Evolutionary conservation across 2,329 filamentous ascomycete genomes (phyloP), one percentile per base, ranked within the genome.

Genomic region (Bipolaris oryzae): DNA sequence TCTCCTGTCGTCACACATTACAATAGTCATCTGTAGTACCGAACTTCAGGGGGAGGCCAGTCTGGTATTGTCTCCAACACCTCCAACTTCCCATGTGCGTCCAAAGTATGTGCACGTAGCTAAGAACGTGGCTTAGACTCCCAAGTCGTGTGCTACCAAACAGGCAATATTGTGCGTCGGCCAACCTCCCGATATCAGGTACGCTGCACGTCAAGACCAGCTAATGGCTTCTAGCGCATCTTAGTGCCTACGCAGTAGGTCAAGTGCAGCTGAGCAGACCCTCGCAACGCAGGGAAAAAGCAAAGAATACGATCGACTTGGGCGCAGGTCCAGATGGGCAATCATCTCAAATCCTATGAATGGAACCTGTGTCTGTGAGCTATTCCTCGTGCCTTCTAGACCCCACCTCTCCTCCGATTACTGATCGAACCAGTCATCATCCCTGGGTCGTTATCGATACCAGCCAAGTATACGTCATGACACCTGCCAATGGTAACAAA

Each of bases 191-290:
- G 47, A 5, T 13, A 47, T n/a, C 21, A 9, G 7, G 20, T 20
- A 31, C 35, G 31, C 31, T 48, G 50, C 42, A 41, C 37, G 42
- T 53, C 41, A 34, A n/a, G 28, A 31, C 16, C 35, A 43, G 49
- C 53, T 56, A 56, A 42, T 28, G 20, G 49, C 33, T 53, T 50
- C 35, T 47, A 38, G 53, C 34, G 44, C 35, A 33, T 21, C n/a
- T 31, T 43, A 25, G 39, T 11, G 25, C 20, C 7, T 18, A 37
- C n/a, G 21, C 20, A 11, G 37, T 16, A 48, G 15, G 20, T 9
- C 45, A 48, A 15, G 20, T 7, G 21, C 21, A 35, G 25, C 39
- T 25, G 48, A 43, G 33, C 38, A 35, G 28, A 42, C 20, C 33
- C 39, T 43, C 3, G 25, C 18, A 18, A 18, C 4, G 7, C 1